Evolutionary conservation across 1,139 yeast genomes (phyloP), one percentile per base, ranked within the genome.

Genomic region (Sugiyamaella japonica): DNA sequence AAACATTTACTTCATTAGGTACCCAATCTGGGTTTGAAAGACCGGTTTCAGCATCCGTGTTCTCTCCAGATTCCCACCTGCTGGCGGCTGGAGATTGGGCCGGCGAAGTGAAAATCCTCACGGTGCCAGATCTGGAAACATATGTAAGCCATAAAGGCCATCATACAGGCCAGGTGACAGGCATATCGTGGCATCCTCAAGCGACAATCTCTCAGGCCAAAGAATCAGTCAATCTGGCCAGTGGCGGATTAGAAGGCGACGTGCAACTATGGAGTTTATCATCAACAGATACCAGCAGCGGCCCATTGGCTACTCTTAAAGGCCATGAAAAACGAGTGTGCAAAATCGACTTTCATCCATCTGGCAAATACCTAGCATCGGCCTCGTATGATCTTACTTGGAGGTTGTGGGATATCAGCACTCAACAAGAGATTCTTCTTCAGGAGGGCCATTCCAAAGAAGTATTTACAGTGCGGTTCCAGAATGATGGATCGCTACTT

Each of bases 401-500:
- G 97, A 79, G 89, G 57, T 68, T 90, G 6, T 90, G 96, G 96
- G 97, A 93, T 68, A 60, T 82, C 0, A 72, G 73, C 9, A 79
- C 75, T 1, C 75, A 74, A 46, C 63, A 65, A 29, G 79, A 79
- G 54, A 61, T 85, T 6, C 72, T 77, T 29, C 64, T 74, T 48
- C 98, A 93, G 68, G 97, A 89, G 66, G 97, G 98, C 0, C 98
- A 93, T 65, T 76, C 89, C 1, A 85, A 83, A 62, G 93, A 84
- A 55, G 83, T 91, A 0, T 83, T 82, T 60, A 68, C 84, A 1
- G 72, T 88, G 1, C 71, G 80, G 1, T 79, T 86, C 60, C 96
- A 91, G 55, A 77, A 79, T 0, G 96, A 90, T 65, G 98, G 98
- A 0, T 76, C 93, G 3, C 68, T 93, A 5, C 67, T 86, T 9